Evolutionary conservation across 805 yeast genomes (phyloP), one percentile per base, ranked within the genome.

Genomic region (Hanseniaspora thailandica): DNA sequence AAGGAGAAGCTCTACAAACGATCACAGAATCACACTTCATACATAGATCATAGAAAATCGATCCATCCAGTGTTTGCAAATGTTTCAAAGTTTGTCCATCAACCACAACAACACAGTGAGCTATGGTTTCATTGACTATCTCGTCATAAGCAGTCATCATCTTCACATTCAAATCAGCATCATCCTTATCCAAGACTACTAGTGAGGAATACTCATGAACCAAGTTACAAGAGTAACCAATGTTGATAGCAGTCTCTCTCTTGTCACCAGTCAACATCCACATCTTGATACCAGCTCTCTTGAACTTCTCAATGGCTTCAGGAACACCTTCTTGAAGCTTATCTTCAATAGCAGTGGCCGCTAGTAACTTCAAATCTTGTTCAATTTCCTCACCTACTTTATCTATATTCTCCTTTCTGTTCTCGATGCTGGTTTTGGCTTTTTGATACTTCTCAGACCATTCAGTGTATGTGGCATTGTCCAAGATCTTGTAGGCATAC

Each of bases 231-330:
- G 98, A 85, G 62, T 89, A 86, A 0, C 97, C 98, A 66, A 93
- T 90, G 63, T 88, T 93, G 56, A 93, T 88, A 1, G 99, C 99
- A 0, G 99, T 93, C 67, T 93, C 99, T 55, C 97, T 74, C 64
- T 94, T 94, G 65, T 93, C 99, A 44, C 99, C 99, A 0, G 99
- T 93, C 46, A 93, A 71, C 97, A 93, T 93, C 99, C 99, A 93
- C 73, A 93, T 69, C 62, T 83, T 86, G 55, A 93, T 87, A 2
- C 96, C 96, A 0, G 99, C 97, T 57, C 94, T 75, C 60, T 95
- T 77, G 47, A 93, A 74, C 62, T 87, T 88, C 55, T 87, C 97
- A 57, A 93, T 89, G 0, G 97, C 78, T 52, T 89, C 96, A 22
- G 97, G 84, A 6, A 93, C 98, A n/a, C 98, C 99, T 23, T 82